Conservation (phyloP, 1,284 basidiomycete genomes). For the Cutaneotrichosporon sp. region DNA sequence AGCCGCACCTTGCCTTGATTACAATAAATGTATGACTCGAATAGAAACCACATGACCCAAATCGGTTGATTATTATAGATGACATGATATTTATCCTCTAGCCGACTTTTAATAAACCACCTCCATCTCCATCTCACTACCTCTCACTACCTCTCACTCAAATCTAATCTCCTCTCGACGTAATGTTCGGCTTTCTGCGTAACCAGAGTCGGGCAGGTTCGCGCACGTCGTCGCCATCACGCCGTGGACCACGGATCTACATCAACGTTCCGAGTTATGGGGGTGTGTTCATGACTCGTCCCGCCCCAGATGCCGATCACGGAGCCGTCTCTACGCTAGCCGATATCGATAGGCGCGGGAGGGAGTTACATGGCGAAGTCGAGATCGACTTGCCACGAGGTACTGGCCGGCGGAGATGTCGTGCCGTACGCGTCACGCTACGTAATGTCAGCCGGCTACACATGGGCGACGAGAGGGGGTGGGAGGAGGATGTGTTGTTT, state of each 20-base stretch:
- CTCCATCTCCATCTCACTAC: not conserved
- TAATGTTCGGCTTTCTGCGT: conserved; percentile 23
- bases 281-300: conserved; percentile 25
- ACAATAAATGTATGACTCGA: no score
- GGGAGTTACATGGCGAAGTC: conserved; percentile 33
- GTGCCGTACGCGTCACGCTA: conserved; percentile 36
- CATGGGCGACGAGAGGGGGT: conserved; percentile 30
- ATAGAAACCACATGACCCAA: no score
- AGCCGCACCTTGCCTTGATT: no score
- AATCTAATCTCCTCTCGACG: not conserved
- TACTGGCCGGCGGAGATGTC: conserved; percentile 29
- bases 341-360: not conserved
- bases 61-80: no score
- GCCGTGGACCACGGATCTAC: conserved; percentile 16
- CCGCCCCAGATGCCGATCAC: conserved; percentile 3
- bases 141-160: not conserved
- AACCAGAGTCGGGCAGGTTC: conserved; percentile 13
- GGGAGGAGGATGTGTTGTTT: conserved; percentile 37
- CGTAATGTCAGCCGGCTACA: conserved; percentile 26
- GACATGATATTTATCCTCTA: no score
- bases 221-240: conserved; percentile 18
- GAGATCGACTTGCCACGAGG: conserved; percentile 33
- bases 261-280: conserved; percentile 28
- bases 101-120: no score
- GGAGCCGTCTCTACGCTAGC: not conserved